These are phyloP conservation scores for Carex cristatella DNA, from an alignment of 176 grass and related monocot species.

Conservation along the genomic window DNA sequence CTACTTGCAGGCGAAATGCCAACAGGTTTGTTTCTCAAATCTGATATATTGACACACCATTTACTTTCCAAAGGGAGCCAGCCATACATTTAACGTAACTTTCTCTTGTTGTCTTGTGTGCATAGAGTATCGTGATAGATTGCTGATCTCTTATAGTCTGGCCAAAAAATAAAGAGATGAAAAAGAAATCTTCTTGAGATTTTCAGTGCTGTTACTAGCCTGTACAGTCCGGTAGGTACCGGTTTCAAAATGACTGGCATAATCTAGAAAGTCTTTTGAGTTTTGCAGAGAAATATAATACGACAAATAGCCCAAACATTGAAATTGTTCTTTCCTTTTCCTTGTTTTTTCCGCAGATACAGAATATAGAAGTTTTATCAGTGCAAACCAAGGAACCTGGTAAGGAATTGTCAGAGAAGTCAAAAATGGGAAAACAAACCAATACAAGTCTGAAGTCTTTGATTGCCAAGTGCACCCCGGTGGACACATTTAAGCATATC, in stretches of 20 bases:
- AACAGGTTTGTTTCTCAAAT: conserved; percentile 43
- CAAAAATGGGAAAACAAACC: conserved; percentile 33
- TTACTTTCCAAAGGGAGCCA: neutral
- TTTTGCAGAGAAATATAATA: neutral
- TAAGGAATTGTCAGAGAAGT: conserved; percentile 30
- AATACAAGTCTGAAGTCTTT: conserved; percentile 30
- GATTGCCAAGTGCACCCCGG: neutral
- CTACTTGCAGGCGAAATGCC: conserved; percentile 71
- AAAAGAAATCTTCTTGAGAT: neutral
- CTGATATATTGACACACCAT: neutral
- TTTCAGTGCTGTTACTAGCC: neutral
- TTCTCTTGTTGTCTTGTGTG: conserved; percentile 22
- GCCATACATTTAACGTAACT: neutral
- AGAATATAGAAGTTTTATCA: conserved; percentile 30
- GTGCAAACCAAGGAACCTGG: conserved; percentile 40
- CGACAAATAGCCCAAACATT: neutral
- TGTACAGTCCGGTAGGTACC: neutral
- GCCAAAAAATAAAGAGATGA: too few species aligned
- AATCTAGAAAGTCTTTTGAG: neutral
- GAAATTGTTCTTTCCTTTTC: neutral
- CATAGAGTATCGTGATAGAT: neutral
- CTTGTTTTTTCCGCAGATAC: conserved; percentile 38
- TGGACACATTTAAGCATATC: conserved; percentile 29
- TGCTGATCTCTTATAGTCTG: neutral
- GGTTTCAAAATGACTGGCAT: neutral